Base-by-base conservation (phyloP, 208 protist species). In the Endotrypanum monterogeii region DNA sequence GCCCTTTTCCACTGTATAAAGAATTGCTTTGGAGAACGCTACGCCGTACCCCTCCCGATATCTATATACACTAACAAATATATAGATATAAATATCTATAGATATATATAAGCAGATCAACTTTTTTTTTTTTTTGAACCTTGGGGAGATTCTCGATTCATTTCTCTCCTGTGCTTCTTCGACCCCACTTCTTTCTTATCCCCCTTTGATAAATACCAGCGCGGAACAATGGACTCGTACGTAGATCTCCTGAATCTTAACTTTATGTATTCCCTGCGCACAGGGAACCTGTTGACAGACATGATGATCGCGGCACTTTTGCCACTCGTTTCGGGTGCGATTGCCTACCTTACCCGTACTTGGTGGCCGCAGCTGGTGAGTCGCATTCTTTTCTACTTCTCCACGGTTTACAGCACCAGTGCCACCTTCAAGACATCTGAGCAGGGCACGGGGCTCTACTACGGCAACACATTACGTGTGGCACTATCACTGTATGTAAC, bases 201-300 rank as follows among this genome's bases (percentile, higher is more conserved):
- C n/a, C 44, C 44, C 44, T 48, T 48, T 48, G 12, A 16, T 20
- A 56, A n/a, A 58, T n/a, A 44, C 25, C 2, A 18, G 30, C 32
- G 7, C 50, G 66, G 28, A 39, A 41, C 66, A 68, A 97, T 97
- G 92, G 90, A 97, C 80, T 81, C 85, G 51, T 94, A 94, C 55
- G 77, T 82, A 54, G 84, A 89, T 25, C 69, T 97, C 37, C 79
- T 97, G 77, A 97, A 94, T 61, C 84, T 95, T 39, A 95, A 95
- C 72, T 92, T 97, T 60, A 97, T 97, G 93, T 82, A 87, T 70
- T 88, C 90, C 57, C 83, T 94, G 76, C 76, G 90, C 55, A 97
- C 93, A 54, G 93, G 90, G n/a, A 90, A 95, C 71, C 73, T 89
- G 73, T 57, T 95, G 20, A 74, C 92, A 3, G 93, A 97, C 63